phyloP scores from a whole-genome alignment of 306 rosid species.

The Dalbergia oliveri region DNA sequence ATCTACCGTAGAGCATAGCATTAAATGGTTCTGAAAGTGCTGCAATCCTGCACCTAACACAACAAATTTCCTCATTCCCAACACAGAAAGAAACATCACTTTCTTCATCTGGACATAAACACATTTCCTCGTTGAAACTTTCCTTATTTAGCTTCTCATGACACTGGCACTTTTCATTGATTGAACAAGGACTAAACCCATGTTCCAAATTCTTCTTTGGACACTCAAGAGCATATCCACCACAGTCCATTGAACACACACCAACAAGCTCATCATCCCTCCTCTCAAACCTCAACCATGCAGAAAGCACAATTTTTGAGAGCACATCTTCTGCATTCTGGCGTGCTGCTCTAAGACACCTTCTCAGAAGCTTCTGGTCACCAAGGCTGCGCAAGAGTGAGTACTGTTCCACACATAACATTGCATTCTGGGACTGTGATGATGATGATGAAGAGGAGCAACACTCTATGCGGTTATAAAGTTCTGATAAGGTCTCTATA shows the following conservation, averaged over 20 bases:
- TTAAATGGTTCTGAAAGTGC: slow-evolving; percentile 64
- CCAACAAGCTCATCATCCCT: slow-evolving; percentile 80
- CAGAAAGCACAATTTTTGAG: slow-evolving; percentile 73
- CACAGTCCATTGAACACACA: slow-evolving; percentile 61
- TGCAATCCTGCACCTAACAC: slow-evolving; percentile 66
- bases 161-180: slow-evolving; percentile 59
- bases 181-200: slow-evolving; percentile 58
- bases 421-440: slow-evolving; percentile 51
- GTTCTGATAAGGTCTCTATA: slow-evolving; percentile 62
- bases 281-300: slow-evolving; percentile 81
- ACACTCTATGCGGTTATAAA: slow-evolving; percentile 56
- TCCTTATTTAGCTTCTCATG: slow-evolving; percentile 42
- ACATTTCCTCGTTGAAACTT: slow-evolving; percentile 31
- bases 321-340: slow-evolving; percentile 65
- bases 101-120: slow-evolving; percentile 50
- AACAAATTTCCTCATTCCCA: slow-evolving; percentile 62
- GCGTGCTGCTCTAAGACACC: slow-evolving; percentile 65
- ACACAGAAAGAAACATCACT: slow-evolving; percentile 65
- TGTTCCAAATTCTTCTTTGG: slow-evolving; percentile 62
- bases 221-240: slow-evolving; percentile 67
- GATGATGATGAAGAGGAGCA: slow-evolving; percentile 22
- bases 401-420: slow-evolving; percentile 63
- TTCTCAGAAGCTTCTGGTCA: slow-evolving; percentile 70
- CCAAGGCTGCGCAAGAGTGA: slow-evolving; percentile 61
- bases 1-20: slow-evolving; percentile 73